These are phyloP conservation scores for Aspergillus sergii DNA, from an alignment of 2,329 filamentous ascomycete genomes.

Conservation along the genomic window DNA sequence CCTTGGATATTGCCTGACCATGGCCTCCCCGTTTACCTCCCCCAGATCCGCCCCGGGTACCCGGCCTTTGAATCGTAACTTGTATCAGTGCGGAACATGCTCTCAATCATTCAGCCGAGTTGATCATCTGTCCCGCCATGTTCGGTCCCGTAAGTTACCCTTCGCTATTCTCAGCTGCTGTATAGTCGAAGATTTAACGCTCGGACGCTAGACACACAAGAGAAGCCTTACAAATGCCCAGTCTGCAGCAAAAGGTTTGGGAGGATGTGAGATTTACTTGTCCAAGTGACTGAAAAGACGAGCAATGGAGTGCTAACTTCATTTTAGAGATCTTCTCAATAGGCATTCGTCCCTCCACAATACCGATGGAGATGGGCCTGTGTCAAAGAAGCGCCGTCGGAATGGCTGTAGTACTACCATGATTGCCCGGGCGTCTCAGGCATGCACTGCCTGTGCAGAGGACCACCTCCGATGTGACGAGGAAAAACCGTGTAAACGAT, in stretches of 20 bases:
- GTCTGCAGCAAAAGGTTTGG: neutral
- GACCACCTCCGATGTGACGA: conserved; percentile 36
- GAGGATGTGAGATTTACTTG: neutral
- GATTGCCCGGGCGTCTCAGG: conserved; percentile 24
- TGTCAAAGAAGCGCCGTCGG: neutral
- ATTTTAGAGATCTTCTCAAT: conserved; percentile 24
- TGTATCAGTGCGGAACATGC: conserved; percentile 15
- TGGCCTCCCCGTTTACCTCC: neutral
- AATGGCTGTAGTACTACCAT: conserved; percentile 8
- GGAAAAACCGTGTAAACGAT: conserved; percentile 34
- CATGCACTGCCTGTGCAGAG: conserved; percentile 32
- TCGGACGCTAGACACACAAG: neutral
- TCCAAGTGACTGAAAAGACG: neutral
- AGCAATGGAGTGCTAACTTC: neutral
- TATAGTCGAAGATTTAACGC: neutral
- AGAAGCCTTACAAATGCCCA: neutral
- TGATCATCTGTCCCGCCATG: conserved; percentile 37
- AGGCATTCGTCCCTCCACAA: conserved; percentile 7
- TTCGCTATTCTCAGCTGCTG: neutral
- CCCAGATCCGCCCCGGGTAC: neutral
- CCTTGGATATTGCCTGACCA: neutral
- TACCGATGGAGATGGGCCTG: neutral
- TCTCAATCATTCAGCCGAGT: conserved; percentile 29
- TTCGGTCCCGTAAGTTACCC: conserved; percentile 33
- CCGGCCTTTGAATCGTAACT: conserved; percentile 4